Conservation (phyloP, 345 rosid genomes). For the Physaria fendleri region DNA sequence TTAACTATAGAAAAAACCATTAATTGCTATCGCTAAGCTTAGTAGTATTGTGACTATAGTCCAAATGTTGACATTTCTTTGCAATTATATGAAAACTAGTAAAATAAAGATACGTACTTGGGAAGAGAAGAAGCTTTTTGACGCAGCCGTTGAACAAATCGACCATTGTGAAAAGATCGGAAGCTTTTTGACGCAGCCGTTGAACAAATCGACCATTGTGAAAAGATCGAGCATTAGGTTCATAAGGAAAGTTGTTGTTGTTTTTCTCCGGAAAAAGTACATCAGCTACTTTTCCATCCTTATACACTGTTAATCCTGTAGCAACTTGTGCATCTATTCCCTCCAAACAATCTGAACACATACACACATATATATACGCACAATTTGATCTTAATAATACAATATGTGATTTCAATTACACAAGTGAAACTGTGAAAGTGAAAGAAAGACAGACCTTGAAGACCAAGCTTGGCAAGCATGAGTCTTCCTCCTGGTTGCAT, state of each 20-base stretch:
- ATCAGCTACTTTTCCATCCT: constrained; percentile 10
- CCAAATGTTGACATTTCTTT: not conserved
- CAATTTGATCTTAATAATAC: not conserved
- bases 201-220: constrained; percentile 33
- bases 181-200: constrained; percentile 26
- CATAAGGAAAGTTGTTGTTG: constrained; percentile 18
- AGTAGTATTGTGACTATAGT: not conserved
- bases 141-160: constrained; percentile 28
- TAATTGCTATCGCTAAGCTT: not conserved
- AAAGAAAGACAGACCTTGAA: constrained; percentile 33
- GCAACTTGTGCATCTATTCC: constrained; percentile 28
- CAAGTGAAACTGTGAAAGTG: not conserved
- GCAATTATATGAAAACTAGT: not conserved
- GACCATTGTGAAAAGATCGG: constrained; percentile 30
- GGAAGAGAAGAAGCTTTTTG: constrained; percentile 30
- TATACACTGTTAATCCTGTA: constrained; percentile 5
- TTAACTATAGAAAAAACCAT: not conserved
- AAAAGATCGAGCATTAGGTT: constrained; percentile 24
- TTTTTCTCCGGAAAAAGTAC: constrained; percentile 7
- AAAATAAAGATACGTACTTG: constrained; percentile 10
- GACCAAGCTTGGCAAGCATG: constrained; percentile 53
- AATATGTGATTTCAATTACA: not conserved
- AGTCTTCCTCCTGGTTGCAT: constrained; percentile 67
- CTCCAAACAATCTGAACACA: constrained; percentile 27
- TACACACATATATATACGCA: not conserved